Evolutionary conservation across 805 yeast species (phyloP), one percentile per base, ranked within the genome.

Genomic region (Danielozyma ontarioensis): DNA sequence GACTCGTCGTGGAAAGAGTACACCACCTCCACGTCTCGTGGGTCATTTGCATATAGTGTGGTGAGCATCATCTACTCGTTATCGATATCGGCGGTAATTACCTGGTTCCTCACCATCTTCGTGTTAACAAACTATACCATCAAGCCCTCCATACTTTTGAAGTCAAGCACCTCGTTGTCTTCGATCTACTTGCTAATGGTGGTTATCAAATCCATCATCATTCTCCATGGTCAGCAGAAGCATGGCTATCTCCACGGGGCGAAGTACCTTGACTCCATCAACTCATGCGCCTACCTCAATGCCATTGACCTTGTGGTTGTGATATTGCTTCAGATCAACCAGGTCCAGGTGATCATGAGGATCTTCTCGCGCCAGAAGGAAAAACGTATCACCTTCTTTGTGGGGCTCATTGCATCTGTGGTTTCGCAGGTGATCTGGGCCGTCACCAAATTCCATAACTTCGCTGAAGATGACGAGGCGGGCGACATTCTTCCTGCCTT

Each of bases 371-470:
- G 94, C 32, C 80, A 72, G 28, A 72, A 71, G 36, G 95, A 85
- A 53, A 80, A 79, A 47, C 63, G 86, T 35, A 59, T 77, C 22
- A 69, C 81, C 5, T 71, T 83, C 28, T 59, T 72, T 31, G 59
- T 74, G 14, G 94, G 95, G 1, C 58, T 74, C 0, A 37, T 68
- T 1, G 57, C 82, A 3, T 65, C 79, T 2, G 53, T 74, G 5
- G 44, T 59, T 1, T 70, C 87, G 1, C 87, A 83, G 50, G 63
- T 74, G 1, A 64, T 83, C 4, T 83, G 89, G 87, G 85, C 79
- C 0, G 66, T 81, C 2, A 70, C 88, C 12, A 74, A 74, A 4
- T 78, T 80, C 45, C 55, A 59, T 41, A 37, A 34, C 1, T 63
- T 64, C 39, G 30, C 53, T 1, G 50, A 45, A 3, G 68, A 61